Evolutionary conservation across 2,329 filamentous ascomycete genomes (phyloP).

Genomic region (Cladosporium cucumerinum): DNA sequence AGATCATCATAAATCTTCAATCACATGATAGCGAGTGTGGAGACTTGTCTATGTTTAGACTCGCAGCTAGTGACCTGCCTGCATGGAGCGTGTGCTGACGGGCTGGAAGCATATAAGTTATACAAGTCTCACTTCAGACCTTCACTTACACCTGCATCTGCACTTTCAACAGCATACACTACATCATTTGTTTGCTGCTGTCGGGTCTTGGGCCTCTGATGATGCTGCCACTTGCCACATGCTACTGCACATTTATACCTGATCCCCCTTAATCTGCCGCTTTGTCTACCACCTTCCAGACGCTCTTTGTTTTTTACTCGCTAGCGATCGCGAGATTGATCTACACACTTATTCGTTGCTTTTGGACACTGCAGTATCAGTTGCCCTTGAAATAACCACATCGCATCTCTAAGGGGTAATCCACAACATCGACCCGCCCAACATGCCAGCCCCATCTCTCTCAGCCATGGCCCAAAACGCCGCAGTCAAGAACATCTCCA

Average conservation of each 20-base stretch:
- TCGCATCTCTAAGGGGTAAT: neutral
- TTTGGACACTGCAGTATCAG: neutral
- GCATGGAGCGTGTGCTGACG: neutral
- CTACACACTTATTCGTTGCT: neutral
- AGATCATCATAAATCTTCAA: neutral
- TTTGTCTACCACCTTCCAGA: slow-evolving; percentile 12
- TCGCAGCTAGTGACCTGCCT: neutral
- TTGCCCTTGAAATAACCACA: neutral
- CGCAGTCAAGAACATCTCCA: slow-evolving; percentile 41
- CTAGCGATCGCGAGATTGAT: neutral
- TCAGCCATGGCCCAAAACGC: slow-evolving; percentile 40
- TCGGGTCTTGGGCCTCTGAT: neutral
- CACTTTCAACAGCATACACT: neutral
- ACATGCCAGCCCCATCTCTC: slow-evolving; percentile 36
- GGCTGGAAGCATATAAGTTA: neutral
- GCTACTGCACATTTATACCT: neutral
- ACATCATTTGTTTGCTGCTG: neutral
- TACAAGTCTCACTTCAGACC: neutral
- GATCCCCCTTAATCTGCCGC: slow-evolving; percentile 9
- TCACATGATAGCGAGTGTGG: neutral
- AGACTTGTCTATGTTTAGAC: neutral
- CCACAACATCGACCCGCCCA: neutral
- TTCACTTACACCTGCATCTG: neutral
- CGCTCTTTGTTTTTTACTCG: neutral
- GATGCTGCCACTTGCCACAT: neutral